phyloP scores from a whole-genome alignment of 208 protist genomes.

The Trypanosoma platydactyli region DNA sequence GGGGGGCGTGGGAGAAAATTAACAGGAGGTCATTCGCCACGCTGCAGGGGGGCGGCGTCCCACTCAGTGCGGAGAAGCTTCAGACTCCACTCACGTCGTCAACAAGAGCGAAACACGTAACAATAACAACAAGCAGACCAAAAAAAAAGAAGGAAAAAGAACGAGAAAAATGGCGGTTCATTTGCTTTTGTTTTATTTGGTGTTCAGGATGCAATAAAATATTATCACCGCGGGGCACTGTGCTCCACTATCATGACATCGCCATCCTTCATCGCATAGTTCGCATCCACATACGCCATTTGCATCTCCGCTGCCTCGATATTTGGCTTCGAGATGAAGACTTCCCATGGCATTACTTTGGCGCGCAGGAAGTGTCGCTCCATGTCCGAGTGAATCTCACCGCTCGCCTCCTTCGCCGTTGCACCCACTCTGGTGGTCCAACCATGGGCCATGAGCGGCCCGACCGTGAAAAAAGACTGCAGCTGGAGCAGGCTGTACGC shows the following conservation, averaged over 20 bases:
- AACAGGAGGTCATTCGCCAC: no score
- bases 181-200: slow-evolving; percentile 9
- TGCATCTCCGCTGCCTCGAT: slow-evolving; percentile 76
- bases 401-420: slow-evolving; percentile 64
- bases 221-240: slow-evolving; percentile 31
- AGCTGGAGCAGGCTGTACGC: slow-evolving; percentile 62
- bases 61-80: no score
- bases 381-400: slow-evolving; percentile 88
- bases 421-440: slow-evolving; percentile 59
- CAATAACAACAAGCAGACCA: slow-evolving; percentile 10
- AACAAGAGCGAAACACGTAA: not conserved
- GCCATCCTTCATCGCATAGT: slow-evolving; percentile 79
- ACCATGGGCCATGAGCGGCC: slow-evolving; percentile 78
- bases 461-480: slow-evolving; percentile 89
- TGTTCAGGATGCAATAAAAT: slow-evolving; percentile 1
- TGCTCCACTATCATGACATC: slow-evolving; percentile 88
- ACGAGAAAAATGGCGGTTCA: not conserved
- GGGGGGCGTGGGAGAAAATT: no score
- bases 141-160: slow-evolving; percentile 26
- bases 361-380: slow-evolving; percentile 69
- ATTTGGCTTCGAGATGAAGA: slow-evolving; percentile 56
- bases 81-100: no score
- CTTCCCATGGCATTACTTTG: slow-evolving; percentile 67
- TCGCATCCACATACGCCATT: slow-evolving; percentile 60
- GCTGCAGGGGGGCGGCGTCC: no score